A percentile compares a stretch with the other conserved stretches of the same genome.
These are phyloP conservation scores for Scleroderma bovista DNA, from an alignment of 768 basidiomycete species.

Conservation along the genomic window DNA sequence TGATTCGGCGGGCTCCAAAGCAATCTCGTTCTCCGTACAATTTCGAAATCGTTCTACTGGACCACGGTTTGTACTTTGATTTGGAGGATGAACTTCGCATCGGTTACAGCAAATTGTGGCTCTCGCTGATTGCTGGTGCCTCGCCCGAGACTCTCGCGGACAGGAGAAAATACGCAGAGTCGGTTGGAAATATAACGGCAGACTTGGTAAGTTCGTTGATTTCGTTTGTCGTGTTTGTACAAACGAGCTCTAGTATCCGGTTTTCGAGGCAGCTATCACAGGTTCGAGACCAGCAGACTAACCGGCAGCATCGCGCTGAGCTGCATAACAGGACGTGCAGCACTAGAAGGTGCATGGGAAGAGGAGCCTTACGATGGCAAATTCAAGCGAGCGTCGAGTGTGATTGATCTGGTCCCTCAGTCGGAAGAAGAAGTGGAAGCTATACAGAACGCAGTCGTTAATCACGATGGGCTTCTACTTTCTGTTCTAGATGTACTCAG, in stretches of 20 bases:
- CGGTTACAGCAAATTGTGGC: slow-evolving; percentile 86
- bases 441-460: slow-evolving; percentile 77
- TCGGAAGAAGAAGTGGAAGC: slow-evolving; percentile 74
- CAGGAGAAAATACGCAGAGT: slow-evolving; percentile 79
- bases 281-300: slow-evolving; percentile 27
- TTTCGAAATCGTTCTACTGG: slow-evolving; percentile 92
- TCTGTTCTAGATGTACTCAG: slow-evolving; percentile 87
- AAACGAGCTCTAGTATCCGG: slow-evolving; percentile 62
- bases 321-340: slow-evolving; percentile 48
- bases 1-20: slow-evolving; percentile 71
- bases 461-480: slow-evolving; percentile 74
- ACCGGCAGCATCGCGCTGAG: not conserved
- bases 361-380: slow-evolving; percentile 28
- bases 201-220: slow-evolving; percentile 56
- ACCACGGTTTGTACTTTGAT: slow-evolving; percentile 94
- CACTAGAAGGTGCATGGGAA: slow-evolving; percentile 58
- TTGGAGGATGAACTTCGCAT: slow-evolving; percentile 73
- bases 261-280: slow-evolving; percentile 95
- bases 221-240: not conserved
- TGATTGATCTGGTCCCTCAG: slow-evolving; percentile 72
- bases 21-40: slow-evolving; percentile 78
- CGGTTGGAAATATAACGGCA: slow-evolving; percentile 87
- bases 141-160: slow-evolving; percentile 60
- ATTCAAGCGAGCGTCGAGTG: slow-evolving; percentile 62
- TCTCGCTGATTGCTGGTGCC: slow-evolving; percentile 75